Evolutionary conservation across 495 filamentous ascomycete species (phyloP), one percentile per base, ranked within the genome.

Genomic region (Neurospora sp.): DNA sequence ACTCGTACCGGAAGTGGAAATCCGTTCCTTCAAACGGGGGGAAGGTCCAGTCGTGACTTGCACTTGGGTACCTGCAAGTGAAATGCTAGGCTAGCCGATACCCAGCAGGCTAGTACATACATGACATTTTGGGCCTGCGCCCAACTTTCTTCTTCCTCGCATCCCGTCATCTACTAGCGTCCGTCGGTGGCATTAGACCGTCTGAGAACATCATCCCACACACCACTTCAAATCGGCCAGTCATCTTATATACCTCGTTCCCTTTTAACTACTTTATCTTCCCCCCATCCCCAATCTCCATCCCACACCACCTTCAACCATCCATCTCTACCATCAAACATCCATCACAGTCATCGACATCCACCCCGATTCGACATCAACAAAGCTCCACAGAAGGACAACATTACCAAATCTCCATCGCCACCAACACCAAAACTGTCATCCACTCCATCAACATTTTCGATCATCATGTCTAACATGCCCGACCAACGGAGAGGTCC

Each of bases 401-500:
- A 66, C 28, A 66, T 31, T 4, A 9, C 19, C 15, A 17, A 17
- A 19, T 37, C 38, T 43, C 39, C 24, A 9, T 31, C 21, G 8
- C 39, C 38, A 71, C 21, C 70, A 71, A 71, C 24, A 62, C 54
- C 24, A 15, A 62, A 62, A 28, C 54, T 17, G 24, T 31, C 54
- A 28, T 69, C 11, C 21, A 36, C 38, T 21, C 38, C 66, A 31
- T 37, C 66, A 24, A 31, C 38, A 21, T 42, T 69, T 70, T 42
- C 42, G 36, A 70, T 66, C 36, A 38, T 13, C 28, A 36, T 40
- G 36, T 70, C 54, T 66, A 66, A 66, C 54, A 66, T 66, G 54
- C 54, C 54, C 24, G 48, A 72, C 59, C 74, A 75, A 73, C 72
- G 77, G 70, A 77, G 78, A 42, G 95, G 95, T 69, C 95, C 95